Base-by-base conservation (phyloP, 2,329 filamentous ascomycete genomes). In the Neonectria ditissima region DNA sequence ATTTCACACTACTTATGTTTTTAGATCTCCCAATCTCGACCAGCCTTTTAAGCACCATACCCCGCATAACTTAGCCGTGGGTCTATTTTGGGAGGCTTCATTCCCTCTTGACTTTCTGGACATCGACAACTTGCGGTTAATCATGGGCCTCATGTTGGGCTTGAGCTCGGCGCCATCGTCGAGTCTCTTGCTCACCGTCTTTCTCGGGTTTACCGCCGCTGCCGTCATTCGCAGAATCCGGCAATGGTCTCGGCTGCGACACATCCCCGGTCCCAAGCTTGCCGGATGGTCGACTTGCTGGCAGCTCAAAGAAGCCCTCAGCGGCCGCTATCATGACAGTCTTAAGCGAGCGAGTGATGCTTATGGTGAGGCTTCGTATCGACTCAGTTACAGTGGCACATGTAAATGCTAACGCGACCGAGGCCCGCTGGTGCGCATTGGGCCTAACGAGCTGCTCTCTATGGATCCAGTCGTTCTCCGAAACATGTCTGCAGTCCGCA, bases 361-460 rank as follows among this genome's bases (percentile, higher is more conserved):
- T 1, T 71, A 74, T 10, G 74, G 74, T 76, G 62, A 16, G 57
- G 3, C 26, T 8, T 2, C 1, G 2, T 5, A 3, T 4, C 4
- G 5, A 5, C 10, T 3, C 4, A 14, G n/a, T 18, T 5, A 11
- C 9, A 14, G 5, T 7, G 18, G 13, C 18, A 58, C 9, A 13
- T 4, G 13, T 7, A 30, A 32, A 16, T n/a, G 20, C 51, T 69
- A 1, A 71, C 22, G 5, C 2, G n/a, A 1, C 1, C 3, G 5
- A 73, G 79, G 79, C 1, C 65, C 76, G 11, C 69, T 82, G n/a
- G 76, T 79, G 1, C 78, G 82, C 5, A 77, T 83, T 30, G 81
- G 81, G 0, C 81, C 82, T 8, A 81, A 81, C 45, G 75, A 81
- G 34, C 68, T 83, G 1, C 66, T 80, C 4, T 81, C 78, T 1